These are phyloP conservation scores for Camellia japonica DNA, from an alignment of 148 eudicot genomes.

Conservation along the genomic window DNA sequence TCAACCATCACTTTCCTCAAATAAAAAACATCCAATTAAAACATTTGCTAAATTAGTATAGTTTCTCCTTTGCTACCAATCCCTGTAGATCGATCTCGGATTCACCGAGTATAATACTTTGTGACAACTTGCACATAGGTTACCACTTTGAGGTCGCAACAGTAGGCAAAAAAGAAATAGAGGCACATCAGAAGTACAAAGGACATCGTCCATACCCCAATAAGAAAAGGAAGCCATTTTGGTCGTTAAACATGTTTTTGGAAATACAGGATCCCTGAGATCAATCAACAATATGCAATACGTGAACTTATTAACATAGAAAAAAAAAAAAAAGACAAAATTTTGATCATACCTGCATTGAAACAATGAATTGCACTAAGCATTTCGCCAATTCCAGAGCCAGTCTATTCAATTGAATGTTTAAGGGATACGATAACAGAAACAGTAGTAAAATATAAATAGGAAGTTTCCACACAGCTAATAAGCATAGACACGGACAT, in stretches of 20 bases:
- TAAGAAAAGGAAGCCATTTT: constrained; percentile 72
- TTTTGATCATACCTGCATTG: constrained; percentile 47
- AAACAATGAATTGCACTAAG: constrained; percentile 70
- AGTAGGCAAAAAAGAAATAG: not conserved
- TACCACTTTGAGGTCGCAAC: too few relatives aligned
- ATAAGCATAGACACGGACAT: too few relatives aligned
- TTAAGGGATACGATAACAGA: not conserved
- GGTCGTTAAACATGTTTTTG: constrained; percentile 72
- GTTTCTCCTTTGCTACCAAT: too few relatives aligned
- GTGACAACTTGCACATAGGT: too few relatives aligned
- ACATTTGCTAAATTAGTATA: too few relatives aligned
- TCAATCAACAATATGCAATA: constrained; percentile 15
- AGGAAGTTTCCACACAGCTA: too few relatives aligned
- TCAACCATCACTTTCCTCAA: too few relatives aligned
- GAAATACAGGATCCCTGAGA: constrained; percentile 65
- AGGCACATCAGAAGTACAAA: not conserved
- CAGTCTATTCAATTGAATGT: constrained; percentile 45
- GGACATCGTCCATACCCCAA: constrained; percentile 52
- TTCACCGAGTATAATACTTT: too few relatives aligned
- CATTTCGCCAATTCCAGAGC: constrained; percentile 77
- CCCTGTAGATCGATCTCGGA: too few relatives aligned
- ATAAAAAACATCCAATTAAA: too few relatives aligned
- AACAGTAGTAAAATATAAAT: not conserved
- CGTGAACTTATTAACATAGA: not conserved
- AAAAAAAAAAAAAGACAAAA: not conserved